A percentile compares a stretch with the other conserved stretches of the same genome.
These are phyloP conservation scores for Beauveria scarabaeidicola DNA, from an alignment of 2,329 filamentous ascomycete species.

Conservation along the genomic window DNA sequence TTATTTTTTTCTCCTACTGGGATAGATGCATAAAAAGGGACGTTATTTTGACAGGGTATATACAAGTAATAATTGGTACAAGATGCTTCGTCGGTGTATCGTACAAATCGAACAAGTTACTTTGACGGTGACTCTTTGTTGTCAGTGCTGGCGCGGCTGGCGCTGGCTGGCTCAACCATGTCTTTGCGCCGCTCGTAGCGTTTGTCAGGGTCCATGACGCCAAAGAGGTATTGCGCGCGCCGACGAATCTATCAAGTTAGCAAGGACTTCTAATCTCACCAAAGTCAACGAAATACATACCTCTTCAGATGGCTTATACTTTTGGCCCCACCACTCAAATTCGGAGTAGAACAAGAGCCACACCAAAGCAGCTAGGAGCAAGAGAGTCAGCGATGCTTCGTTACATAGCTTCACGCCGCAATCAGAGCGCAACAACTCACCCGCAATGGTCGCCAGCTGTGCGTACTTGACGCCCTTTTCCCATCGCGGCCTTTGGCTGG, in stretches of 20 bases:
- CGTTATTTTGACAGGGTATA: conserved; percentile 8
- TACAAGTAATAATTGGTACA: conserved; percentile 19
- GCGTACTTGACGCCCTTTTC: conserved; percentile 55
- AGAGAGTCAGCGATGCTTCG: conserved; percentile 9
- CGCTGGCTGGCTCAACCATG: conserved; percentile 23
- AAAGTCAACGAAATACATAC: conserved; percentile 15
- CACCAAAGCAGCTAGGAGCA: conserved; percentile 25
- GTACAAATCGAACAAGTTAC: conserved; percentile 21
- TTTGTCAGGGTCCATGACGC: conserved; percentile 32
- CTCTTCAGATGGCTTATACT: conserved; percentile 35
- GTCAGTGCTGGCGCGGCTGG: conserved; percentile 15
- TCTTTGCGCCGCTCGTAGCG: conserved; percentile 33
- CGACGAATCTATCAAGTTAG: conserved; percentile 24
- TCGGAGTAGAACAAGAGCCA: conserved; percentile 34
- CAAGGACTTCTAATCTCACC: not conserved
- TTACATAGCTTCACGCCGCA: not conserved
- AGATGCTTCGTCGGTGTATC: conserved; percentile 19
- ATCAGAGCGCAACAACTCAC: conserved; percentile 29
- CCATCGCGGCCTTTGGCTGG: conserved; percentile 55
- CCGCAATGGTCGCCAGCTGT: conserved; percentile 51
- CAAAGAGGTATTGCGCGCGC: conserved; percentile 31
- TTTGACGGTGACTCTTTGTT: conserved; percentile 19
- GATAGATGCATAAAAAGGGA: conserved; percentile 3
- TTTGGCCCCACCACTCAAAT: conserved; percentile 35
- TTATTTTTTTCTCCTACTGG: not conserved